phyloP scores from a whole-genome alignment of 106 monocot species.

The Chionographis japonica region DNA sequence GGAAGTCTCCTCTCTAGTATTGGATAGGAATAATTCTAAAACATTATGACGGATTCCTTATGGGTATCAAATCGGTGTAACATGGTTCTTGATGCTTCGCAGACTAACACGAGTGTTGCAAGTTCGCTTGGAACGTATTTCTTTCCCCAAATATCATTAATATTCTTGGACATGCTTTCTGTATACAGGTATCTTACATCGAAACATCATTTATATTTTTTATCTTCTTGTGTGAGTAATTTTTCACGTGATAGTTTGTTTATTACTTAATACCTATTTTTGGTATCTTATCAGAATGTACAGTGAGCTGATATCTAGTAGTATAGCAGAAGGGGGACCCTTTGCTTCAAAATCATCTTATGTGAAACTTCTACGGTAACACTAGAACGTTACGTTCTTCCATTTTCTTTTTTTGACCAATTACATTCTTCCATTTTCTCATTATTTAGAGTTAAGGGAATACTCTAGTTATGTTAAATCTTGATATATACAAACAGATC shows the following conservation, averaged over 20 bases:
- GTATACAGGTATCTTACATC: constrained; percentile 67
- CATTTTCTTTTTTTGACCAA: not conserved
- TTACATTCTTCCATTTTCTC: not conserved
- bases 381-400: not conserved
- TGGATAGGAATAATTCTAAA: no score
- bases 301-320: constrained; percentile 96
- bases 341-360: constrained; percentile 92
- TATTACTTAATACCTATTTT: not conserved
- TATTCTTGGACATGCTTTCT: constrained; percentile 97
- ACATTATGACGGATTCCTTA: no score
- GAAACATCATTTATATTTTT: not conserved
- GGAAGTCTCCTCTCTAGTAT: no score
- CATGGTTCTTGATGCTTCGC: constrained; percentile 19
- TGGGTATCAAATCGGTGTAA: no score
- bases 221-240: not conserved
- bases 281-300: constrained; percentile 72
- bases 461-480: not conserved
- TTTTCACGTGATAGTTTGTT: no score
- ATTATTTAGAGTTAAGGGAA: not conserved
- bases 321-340: constrained; percentile 90
- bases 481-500: constrained; percentile 44
- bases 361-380: constrained; percentile 91
- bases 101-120: constrained; percentile 98
- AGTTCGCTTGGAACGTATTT: constrained; percentile 83
- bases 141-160: constrained; percentile 86